Conservation (phyloP, 208 protist species). For the Leishmania arabica region DNA sequence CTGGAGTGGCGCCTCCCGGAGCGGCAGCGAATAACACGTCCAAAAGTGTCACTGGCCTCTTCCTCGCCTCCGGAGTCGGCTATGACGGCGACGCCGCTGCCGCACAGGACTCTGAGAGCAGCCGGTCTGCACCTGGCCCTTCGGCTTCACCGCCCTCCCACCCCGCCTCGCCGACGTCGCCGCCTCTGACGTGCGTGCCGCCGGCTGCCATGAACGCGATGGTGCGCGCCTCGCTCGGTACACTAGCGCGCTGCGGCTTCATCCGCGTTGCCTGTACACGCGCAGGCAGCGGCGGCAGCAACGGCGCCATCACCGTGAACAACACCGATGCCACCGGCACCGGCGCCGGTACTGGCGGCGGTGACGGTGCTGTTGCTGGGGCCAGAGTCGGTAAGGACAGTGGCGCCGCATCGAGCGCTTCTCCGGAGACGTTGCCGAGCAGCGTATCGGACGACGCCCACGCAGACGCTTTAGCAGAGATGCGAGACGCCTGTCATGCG, state of each 20-base stretch:
- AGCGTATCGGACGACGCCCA: no score
- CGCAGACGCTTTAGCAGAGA: neutral
- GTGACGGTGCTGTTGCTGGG: neutral
- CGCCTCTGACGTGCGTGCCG: conserved; percentile 9
- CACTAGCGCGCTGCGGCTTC: conserved; percentile 27
- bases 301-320: neutral
- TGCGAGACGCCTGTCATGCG: neutral
- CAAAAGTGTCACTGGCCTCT: neutral
- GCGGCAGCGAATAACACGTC: neutral
- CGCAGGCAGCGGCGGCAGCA: neutral
- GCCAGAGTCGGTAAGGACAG: neutral
- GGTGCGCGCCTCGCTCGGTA: conserved; percentile 18
- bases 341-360: neutral
- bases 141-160: neutral
- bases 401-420: neutral
- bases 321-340: neutral
- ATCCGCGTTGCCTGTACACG: neutral
- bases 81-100: neutral
- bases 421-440: neutral
- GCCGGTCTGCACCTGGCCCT: conserved; percentile 2
- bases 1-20: neutral
- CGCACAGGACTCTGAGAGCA: conserved; percentile 12
- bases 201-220: conserved; percentile 15
- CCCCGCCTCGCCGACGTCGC: neutral
- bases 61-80: neutral